A percentile compares a stretch with the other conserved stretches of the same genome.
Conservation (phyloP, 768 basidiomycete genomes). For the Serendipita indica region DNA sequence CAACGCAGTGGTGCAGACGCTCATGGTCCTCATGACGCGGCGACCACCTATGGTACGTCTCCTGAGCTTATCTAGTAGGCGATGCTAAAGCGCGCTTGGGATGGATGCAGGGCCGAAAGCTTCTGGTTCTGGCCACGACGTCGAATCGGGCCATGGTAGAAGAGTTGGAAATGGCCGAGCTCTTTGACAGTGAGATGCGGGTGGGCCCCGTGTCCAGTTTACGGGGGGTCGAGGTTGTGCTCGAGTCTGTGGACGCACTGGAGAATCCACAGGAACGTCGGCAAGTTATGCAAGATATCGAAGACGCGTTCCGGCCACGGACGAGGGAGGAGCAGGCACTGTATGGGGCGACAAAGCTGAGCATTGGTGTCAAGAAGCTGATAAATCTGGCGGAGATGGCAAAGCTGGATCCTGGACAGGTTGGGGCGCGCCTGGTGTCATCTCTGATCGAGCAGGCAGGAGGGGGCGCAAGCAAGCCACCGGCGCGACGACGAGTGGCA, state of each 20-base stretch:
- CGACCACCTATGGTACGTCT: constrained; percentile 74
- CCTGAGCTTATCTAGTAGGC: not conserved
- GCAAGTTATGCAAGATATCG: constrained; percentile 47
- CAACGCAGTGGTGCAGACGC: constrained; percentile 78
- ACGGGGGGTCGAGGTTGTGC: constrained; percentile 53
- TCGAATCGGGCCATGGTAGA: constrained; percentile 73
- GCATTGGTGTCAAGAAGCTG: constrained; percentile 89
- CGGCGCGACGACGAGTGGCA: not conserved
- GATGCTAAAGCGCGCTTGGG: not conserved
- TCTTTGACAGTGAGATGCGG: constrained; percentile 75
- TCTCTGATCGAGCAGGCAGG: not conserved
- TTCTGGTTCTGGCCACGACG: constrained; percentile 84
- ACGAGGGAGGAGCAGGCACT: constrained; percentile 37
- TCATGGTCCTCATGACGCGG: constrained; percentile 75
- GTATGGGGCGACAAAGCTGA: constrained; percentile 30
- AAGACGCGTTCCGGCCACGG: constrained; percentile 33
- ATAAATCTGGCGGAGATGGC: constrained; percentile 91
- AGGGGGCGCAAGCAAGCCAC: not conserved
- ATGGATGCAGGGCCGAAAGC: constrained; percentile 66
- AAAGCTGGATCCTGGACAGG: constrained; percentile 80
- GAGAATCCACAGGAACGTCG: constrained; percentile 35
- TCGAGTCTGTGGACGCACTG: constrained; percentile 72
- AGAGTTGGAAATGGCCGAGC: constrained; percentile 78
- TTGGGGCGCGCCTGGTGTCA: constrained; percentile 47
- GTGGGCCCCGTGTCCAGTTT: constrained; percentile 71